Base-by-base conservation (phyloP, 2,329 filamentous ascomycete genomes). In the Neofusicoccum kwambonambiense region DNA sequence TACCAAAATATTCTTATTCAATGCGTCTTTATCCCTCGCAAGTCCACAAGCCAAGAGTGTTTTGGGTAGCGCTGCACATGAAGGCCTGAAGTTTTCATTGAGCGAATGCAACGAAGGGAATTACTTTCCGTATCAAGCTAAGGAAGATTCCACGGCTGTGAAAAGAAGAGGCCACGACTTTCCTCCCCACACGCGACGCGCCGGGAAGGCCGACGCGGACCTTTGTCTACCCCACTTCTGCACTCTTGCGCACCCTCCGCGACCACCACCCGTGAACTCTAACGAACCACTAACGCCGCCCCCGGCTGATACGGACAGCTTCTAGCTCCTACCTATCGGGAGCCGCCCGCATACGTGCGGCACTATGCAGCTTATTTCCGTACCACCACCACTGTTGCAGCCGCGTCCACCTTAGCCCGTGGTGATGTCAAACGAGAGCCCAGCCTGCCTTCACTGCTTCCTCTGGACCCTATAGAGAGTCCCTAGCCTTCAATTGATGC, bases 221-320 rank as follows among this genome's bases (percentile, higher is more conserved):
- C 19, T 22, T 22, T 3, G 19, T 22, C 22, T 47, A 60, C 56
- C 56, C 72, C 72, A 71, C 72, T 70, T 65, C 70, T 71, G 65
- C 69, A 64, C 58, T 42, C 44, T 27, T 47, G 17, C 51, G 19
- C 31, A 11, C 31, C 65, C 22, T 50, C n/a, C 64, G 49, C 52
- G 64, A 44, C 42, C 62, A 63, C 57, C 50, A 62, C 57, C 44
- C 45, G 27, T 31, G 39, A 54, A 57, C 54, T 8, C 13, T 31
- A 3, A 35, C 64, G 27, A 31, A 41, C 52, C 45, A 61, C 57
- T 35, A 37, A 41, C 17, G 60, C 13, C 22, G 27, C 45, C 34
- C 34, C 1, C 5, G 45, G 34, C 35, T 19, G 60, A 60, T 60
- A 60, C 42, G 41, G 37, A 39, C 9, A 11, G 37, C 13, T 13